Evolutionary conservation across 208 protist genomes (phyloP).

Genomic region (Trypanosoma avium): DNA sequence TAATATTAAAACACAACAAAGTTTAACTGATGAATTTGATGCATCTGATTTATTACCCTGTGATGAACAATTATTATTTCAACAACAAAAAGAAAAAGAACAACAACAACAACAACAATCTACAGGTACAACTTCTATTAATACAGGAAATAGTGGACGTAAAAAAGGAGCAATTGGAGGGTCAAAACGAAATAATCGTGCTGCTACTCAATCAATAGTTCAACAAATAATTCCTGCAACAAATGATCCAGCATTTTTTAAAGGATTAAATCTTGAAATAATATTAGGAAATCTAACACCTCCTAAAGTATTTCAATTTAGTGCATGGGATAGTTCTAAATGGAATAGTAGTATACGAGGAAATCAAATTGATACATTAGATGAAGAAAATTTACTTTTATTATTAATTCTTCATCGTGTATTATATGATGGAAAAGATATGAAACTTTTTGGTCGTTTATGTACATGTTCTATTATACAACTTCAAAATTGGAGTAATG

Average conservation of each 20-base stretch:
- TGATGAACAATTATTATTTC: no score
- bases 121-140: neutral
- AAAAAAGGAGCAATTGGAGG: constrained; percentile 7
- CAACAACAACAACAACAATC: neutral
- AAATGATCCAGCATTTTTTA: constrained; percentile 16
- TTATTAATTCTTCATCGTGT: constrained; percentile 17
- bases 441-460: constrained; percentile 15
- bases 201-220: neutral
- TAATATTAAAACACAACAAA: neutral
- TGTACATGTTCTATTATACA: constrained; percentile 14
- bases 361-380: neutral
- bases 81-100: neutral
- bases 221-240: neutral
- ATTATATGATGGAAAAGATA: constrained; percentile 13
- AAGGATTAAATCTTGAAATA: constrained; percentile 9
- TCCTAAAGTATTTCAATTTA: neutral
- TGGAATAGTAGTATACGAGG: neutral
- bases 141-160: neutral
- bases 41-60: neutral
- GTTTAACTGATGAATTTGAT: constrained; percentile 14
- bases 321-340: neutral
- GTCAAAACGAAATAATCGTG: neutral
- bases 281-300: neutral
- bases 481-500: neutral
- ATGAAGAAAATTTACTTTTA: constrained; percentile 14